These are phyloP conservation scores for Allium sativum DNA, from an alignment of 106 monocot genomes.

Conservation along the genomic window DNA sequence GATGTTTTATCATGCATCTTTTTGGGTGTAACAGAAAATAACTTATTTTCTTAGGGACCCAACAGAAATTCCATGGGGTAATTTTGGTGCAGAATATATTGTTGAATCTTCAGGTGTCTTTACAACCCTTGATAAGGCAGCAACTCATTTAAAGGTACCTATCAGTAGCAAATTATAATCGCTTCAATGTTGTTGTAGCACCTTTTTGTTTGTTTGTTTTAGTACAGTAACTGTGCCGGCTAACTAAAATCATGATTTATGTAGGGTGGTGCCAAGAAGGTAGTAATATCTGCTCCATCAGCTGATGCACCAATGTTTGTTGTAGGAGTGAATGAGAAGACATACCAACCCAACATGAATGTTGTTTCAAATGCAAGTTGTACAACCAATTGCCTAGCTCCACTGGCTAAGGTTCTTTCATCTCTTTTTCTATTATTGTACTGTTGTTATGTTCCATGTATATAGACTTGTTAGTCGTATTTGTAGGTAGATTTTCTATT, in stretches of 20 bases:
- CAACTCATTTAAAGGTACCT: slow-evolving; percentile 81
- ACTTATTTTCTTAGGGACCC: slow-evolving; percentile 56
- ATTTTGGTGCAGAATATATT: slow-evolving; percentile 82
- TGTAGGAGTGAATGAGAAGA: slow-evolving; percentile 87
- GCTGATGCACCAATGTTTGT: slow-evolving; percentile 99
- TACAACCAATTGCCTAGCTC: slow-evolving; percentile 97
- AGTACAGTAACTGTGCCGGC: no score
- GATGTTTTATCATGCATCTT: no score
- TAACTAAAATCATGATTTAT: not conserved
- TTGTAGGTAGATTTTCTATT: no score
- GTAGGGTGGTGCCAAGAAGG: slow-evolving; percentile 95
- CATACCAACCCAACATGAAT: slow-evolving; percentile 67
- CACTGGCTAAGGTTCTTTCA: slow-evolving; percentile 68
- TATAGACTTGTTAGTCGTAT: no score
- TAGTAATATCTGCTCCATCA: slow-evolving; percentile 96
- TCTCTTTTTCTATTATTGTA: no score
- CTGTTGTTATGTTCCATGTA: no score
- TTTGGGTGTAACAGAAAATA: not conserved
- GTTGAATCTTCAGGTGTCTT: slow-evolving; percentile 99
- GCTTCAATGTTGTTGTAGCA: not conserved
- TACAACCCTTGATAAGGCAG: slow-evolving; percentile 80
- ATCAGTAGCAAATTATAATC: not conserved
- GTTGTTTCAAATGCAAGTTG: slow-evolving; percentile 98
- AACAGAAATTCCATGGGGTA: slow-evolving; percentile 84
- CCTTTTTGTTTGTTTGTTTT: not conserved